Evolutionary conservation across 345 rosid species (phyloP), one percentile per base, ranked within the genome.

Genomic region (Rhizophora apiculata): DNA sequence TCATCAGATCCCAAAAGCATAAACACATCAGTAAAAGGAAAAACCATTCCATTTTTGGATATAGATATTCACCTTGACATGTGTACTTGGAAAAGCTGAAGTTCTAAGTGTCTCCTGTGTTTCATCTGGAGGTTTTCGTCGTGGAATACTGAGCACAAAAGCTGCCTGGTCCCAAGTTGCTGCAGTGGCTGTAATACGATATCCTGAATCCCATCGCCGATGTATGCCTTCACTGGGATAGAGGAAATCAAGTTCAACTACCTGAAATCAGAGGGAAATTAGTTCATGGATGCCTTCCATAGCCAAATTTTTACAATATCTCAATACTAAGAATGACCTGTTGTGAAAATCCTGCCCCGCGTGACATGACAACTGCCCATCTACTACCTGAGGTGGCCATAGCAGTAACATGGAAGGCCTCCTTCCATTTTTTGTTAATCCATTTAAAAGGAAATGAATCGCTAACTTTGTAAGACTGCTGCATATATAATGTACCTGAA

Each of bases 211-310:
- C 98, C 99, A 96, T 22, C 98, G 81, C 43, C 88, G 80, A 65
- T 96, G 99, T 68, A 96, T 89, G 51, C 99, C 98, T 74, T 96
- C 99, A 0, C 99, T 96, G 11, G 99, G 99, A 68, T 96, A 96
- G 43, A 89, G 90, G 79, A 96, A 92, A 81, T 96, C 99, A 21
- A 96, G 93, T 80, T 96, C 99, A 56, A 90, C 96, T 0, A 95
- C 98, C 99, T 96, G 81, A 53, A 76, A 68, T 69, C 49, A 62
- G 60, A 6, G 67, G 57, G 26, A 29, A 59, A 60, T 56, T 20
- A 48, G 56, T 68, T 59, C n/a, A 30, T 21, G 11, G 2, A 19
- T 58, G 53, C 61, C 56, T 4, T 11, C 18, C 22, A 20, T 18
- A 24, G 30, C 18, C 2, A 16, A 6, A 59, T 22, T 6, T 30